These are phyloP conservation scores for Spathaspora girioi DNA, from an alignment of 805 yeast species.

Conservation along the genomic window DNA sequence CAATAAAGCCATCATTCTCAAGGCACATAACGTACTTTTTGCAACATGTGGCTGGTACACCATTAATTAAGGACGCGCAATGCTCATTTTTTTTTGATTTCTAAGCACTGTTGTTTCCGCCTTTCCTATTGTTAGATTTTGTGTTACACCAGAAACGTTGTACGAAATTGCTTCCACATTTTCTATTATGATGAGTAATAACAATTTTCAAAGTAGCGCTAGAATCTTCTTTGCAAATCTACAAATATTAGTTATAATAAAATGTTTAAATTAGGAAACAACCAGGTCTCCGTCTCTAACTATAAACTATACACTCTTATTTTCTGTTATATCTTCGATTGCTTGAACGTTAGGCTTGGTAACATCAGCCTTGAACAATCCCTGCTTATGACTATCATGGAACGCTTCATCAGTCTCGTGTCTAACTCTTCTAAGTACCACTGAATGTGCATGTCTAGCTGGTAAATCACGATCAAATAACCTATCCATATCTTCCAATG, in stretches of 20 bases:
- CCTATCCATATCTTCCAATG: slow-evolving; percentile 24
- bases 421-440: slow-evolving; percentile 13
- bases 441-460: slow-evolving; percentile 20
- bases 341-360: slow-evolving; percentile 2
- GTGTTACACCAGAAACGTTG: neutral
- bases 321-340: slow-evolving; percentile 2
- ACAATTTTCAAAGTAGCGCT: neutral
- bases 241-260: neutral
- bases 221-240: no score
- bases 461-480: slow-evolving; percentile 18
- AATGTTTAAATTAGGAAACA: neutral
- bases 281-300: neutral
- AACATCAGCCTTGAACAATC: slow-evolving; percentile 17
- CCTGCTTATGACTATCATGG: slow-evolving; percentile 7
- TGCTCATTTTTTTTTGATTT: neutral
- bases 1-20: no score
- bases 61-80: neutral
- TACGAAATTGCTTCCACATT: neutral
- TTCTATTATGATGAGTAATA: neutral
- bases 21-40: no score
- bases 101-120: neutral
- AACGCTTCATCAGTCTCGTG: slow-evolving; percentile 10
- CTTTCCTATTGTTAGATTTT: neutral
- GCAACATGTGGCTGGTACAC: no score
- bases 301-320: neutral